Evolutionary conservation across 2,329 filamentous ascomycete species (phyloP).

Genomic region (Pseudopyricularia javanii): DNA sequence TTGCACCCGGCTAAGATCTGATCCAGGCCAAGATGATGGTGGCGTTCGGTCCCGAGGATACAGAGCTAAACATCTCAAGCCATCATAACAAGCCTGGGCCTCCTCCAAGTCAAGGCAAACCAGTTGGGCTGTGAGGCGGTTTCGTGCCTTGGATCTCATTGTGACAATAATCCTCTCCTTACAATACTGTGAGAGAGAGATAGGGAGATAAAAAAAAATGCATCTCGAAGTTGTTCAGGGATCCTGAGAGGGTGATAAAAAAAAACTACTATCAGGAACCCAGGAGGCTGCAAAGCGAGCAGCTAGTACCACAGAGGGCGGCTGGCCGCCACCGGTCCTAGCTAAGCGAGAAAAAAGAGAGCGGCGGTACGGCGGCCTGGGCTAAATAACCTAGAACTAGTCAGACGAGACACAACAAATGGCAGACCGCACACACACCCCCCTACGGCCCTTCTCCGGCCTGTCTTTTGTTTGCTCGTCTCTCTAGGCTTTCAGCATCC

Average conservation of each 20-base stretch:
- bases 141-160: neutral
- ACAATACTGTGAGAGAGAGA: too few species aligned
- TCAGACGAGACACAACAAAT: neutral
- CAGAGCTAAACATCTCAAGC: neutral
- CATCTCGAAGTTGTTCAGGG: too few species aligned
- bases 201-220: too few species aligned
- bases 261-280: too few species aligned
- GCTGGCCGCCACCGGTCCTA: too few species aligned
- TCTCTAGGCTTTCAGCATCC: neutral
- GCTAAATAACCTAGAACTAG: neutral
- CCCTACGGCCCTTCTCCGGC: slow-evolving; percentile 3
- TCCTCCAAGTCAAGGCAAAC: neutral
- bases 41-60: neutral
- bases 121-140: neutral
- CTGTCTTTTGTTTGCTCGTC: neutral
- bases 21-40: neutral
- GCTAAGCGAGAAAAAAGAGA: too few species aligned
- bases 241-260: too few species aligned
- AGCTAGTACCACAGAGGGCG: too few species aligned
- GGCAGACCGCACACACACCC: too few species aligned
- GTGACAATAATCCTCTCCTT: too few species aligned
- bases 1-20: neutral
- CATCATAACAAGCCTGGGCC: neutral
- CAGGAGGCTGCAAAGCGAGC: too few species aligned
- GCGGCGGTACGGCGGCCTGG: neutral